Base-by-base conservation (phyloP, 2,329 filamentous ascomycete genomes). In the Fusarium cyanostomum region DNA sequence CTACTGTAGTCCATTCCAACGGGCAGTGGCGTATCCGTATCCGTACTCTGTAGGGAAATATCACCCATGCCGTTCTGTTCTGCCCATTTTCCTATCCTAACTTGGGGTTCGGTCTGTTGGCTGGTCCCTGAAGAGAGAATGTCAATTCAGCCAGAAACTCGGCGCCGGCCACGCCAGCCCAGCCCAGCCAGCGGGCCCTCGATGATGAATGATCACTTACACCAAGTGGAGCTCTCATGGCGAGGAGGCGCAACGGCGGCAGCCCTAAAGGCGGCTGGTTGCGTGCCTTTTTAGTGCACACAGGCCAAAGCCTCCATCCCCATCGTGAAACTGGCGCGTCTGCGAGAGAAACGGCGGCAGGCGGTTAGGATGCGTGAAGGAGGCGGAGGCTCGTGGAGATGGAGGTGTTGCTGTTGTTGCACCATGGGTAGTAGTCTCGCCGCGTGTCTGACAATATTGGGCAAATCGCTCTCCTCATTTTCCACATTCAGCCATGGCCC, bases 171-270 rank as follows among this genome's bases (percentile, higher is more conserved):
- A 57, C 38, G 26, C 52, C 46, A 56, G 49, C 45, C 42, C 50
- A 55, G 59, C 45, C 33, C 50, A 31, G 34, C 42, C 41, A 59
- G 56, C 56, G 57, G 52, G 60, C 61, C 67, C 62, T 61, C 55
- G 15, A 61, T 53, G 55, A 34, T 63, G 59, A 68, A 34, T 63
- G 59, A 68, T 69, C 63, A 42, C 49, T 26, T 41, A 46, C 46
- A 42, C 66, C 66, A 69, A 67, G 68, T 70, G 68, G 68, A 70
- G 64, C 64, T 69, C 66, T 70, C 66, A 69, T 50, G 44, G 56
- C 24, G 30, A 55, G 21, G 52, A 64, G 68, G 68, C 68, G 68
- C 66, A 69, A 69, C 68, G 66, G 68, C 68, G 66, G 68, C 59
- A 66, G 60, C 26, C 62, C 51, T 66, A 59, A 43, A 69, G 45